Evolutionary conservation across 129 eudicot species (phyloP).

Genomic region (Ambrosia artemisiifolia): DNA sequence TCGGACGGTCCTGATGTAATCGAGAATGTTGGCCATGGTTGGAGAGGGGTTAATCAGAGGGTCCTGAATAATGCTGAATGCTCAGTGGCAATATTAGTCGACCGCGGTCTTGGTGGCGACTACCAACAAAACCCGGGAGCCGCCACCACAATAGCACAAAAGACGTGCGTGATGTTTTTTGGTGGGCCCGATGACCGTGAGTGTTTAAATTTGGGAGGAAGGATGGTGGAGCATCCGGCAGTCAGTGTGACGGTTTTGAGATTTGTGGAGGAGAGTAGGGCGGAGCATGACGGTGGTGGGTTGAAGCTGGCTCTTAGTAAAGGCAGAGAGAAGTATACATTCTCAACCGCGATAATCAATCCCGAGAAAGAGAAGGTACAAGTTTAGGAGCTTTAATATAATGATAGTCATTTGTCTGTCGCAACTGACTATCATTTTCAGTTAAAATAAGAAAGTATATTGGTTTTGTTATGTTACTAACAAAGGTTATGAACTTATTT

Average conservation of each 20-base stretch:
- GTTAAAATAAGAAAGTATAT: too few relatives aligned
- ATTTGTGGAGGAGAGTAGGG: slow-evolving; percentile 33
- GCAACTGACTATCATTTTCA: too few relatives aligned
- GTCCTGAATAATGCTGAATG: slow-evolving; percentile 61
- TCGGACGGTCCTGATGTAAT: slow-evolving; percentile 45
- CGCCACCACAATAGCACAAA: slow-evolving; percentile 25
- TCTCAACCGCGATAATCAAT: slow-evolving; percentile 39
- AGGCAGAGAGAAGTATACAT: slow-evolving; percentile 44
- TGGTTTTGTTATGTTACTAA: too few relatives aligned
- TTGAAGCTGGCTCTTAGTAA: slow-evolving; percentile 43
- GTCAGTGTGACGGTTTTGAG: slow-evolving; percentile 57
- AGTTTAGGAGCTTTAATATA: neutral
- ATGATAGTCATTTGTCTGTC: too few relatives aligned
- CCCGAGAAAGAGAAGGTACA: slow-evolving; percentile 52
- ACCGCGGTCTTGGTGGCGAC: slow-evolving; percentile 58
- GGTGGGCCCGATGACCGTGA: slow-evolving; percentile 93
- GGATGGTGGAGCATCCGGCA: slow-evolving; percentile 84
- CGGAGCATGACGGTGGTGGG: slow-evolving; percentile 9
- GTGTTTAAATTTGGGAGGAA: slow-evolving; percentile 60
- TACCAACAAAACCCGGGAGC: slow-evolving; percentile 27
- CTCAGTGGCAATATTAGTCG: slow-evolving; percentile 76
- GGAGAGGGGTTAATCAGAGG: slow-evolving; percentile 78
- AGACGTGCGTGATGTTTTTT: slow-evolving; percentile 59
- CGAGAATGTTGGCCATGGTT: slow-evolving; percentile 68
- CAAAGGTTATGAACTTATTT: neutral